Base-by-base conservation (phyloP, 257 asterid genomes). In the Solanum megistacrolobum region DNA sequence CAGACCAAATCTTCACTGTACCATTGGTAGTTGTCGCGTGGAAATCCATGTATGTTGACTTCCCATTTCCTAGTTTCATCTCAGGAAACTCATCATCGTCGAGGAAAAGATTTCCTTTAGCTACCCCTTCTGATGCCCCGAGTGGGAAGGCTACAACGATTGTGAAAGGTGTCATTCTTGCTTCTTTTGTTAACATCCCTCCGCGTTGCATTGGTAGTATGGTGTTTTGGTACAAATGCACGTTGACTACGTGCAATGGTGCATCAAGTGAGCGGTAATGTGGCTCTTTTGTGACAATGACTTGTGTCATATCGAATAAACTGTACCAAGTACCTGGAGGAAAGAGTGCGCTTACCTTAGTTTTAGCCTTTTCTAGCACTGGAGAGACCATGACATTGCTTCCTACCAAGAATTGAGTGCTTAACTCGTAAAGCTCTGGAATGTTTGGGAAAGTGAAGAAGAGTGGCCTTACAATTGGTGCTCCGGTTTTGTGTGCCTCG, bases 131-230 rank as follows among this genome's bases (percentile, higher is more conserved):
- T 0, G 88, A 84, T 12, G 89, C 94, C 1, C 97, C 98, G 5
- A 92, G 36, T 12, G 98, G 98, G 88, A 97, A 97, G 7, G 98
- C 87, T 6, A 95, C 93, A 1, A 97, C 86, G 4, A 97, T 94
- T 48, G 95, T 90, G 73, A 95, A 97, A 73, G 99, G 99, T 1
- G 99, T 97, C 87, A 21, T 88, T 87, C 98, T 89, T 2, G 99
- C 98, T 23, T 93, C 92, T 81, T 96, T 95, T 3, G 99, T 93
- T 84, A 95, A 85, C 93, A 92, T n/a, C 39, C 98, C 99, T 0
- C 99, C 99, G 12, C 78, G 94, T 62, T 97, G 99, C 98, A 97
- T 94, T 18, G 99, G 98, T 74, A 97, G 86, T 7, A 97, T 97
- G 81, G 94, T 65, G 83, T 94, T 96, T 62, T 97, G 93, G 86